Conservation (phyloP, 164 flowering plant genomes). For the Liriodendron chinense region DNA sequence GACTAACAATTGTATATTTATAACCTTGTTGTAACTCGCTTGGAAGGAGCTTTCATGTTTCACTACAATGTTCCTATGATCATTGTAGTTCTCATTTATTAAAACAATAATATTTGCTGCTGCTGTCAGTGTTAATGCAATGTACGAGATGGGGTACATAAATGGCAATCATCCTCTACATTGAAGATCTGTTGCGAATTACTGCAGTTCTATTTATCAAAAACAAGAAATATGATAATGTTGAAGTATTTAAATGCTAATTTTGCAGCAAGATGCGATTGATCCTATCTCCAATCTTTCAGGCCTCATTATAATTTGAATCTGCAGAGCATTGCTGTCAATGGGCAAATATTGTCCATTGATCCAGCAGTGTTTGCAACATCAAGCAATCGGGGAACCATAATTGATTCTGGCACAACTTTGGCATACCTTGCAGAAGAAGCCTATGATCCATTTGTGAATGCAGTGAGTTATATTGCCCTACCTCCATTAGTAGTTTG, state of each 20-base stretch:
- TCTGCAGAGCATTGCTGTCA: slow-evolving; percentile 80
- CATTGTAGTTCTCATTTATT: neutral
- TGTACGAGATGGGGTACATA: neutral
- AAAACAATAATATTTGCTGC: neutral
- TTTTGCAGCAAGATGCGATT: slow-evolving; percentile 8
- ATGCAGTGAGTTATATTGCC: slow-evolving; percentile 53
- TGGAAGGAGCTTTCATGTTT: neutral
- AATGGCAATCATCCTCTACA: neutral
- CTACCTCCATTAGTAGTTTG: neutral
- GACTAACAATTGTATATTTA: no score
- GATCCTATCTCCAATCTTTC: slow-evolving; percentile 25
- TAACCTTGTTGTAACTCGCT: neutral
- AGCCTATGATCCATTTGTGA: slow-evolving; percentile 73
- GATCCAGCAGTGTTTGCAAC: slow-evolving; percentile 72
- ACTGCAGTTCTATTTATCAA: no score
- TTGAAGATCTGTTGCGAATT: neutral
- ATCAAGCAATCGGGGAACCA: slow-evolving; percentile 72
- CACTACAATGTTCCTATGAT: neutral
- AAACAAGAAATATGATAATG: neutral
- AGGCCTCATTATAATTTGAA: slow-evolving; percentile 97
- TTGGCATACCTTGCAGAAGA: slow-evolving; percentile 88
- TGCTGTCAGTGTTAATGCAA: neutral
- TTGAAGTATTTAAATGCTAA: neutral
- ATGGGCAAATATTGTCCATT: slow-evolving; percentile 71
- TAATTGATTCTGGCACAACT: slow-evolving; percentile 96